These are phyloP conservation scores for Epichloe glyceriae DNA, from an alignment of 2,329 filamentous ascomycete genomes.

Conservation along the genomic window DNA sequence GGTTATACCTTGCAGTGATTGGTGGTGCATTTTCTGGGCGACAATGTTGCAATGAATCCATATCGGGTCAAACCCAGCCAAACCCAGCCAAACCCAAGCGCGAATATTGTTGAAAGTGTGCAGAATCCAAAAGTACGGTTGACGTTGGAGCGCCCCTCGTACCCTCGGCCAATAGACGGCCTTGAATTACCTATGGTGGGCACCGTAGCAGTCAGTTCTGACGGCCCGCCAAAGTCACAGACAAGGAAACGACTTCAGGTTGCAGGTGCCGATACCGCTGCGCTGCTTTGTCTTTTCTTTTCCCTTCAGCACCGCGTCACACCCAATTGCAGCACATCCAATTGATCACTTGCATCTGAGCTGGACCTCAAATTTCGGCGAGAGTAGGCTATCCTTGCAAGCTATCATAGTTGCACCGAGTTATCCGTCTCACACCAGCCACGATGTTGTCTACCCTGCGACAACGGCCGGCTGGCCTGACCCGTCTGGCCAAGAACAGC, in stretches of 20 bases:
- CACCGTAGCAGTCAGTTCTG: background rate
- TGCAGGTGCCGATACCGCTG: slow-evolving; percentile 17
- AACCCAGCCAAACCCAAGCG: too few species aligned
- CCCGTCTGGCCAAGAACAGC: slow-evolving; percentile 8
- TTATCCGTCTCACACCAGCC: background rate
- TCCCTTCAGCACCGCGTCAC: background rate
- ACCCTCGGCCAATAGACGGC: slow-evolving; percentile 4
- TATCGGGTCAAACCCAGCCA: too few species aligned
- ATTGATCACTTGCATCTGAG: background rate
- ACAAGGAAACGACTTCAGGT: slow-evolving; percentile 14
- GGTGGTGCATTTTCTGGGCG: too few species aligned
- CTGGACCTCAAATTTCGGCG: background rate
- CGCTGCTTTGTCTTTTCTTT: slow-evolving; percentile 8
- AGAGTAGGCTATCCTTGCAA: background rate
- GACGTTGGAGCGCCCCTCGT: too few species aligned
- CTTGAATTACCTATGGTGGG: slow-evolving; percentile 8
- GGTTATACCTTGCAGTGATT: too few species aligned
- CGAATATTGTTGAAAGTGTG: too few species aligned
- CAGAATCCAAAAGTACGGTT: too few species aligned
- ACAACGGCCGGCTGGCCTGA: slow-evolving; percentile 6
- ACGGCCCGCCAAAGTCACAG: slow-evolving; percentile 15
- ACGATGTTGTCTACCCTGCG: slow-evolving; percentile 12
- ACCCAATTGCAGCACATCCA: background rate
- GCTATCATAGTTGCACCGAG: background rate
- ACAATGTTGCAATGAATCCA: too few species aligned